Evolutionary conservation across 2,329 filamentous ascomycete genomes (phyloP).

Genomic region (Alternaria triticina): DNA sequence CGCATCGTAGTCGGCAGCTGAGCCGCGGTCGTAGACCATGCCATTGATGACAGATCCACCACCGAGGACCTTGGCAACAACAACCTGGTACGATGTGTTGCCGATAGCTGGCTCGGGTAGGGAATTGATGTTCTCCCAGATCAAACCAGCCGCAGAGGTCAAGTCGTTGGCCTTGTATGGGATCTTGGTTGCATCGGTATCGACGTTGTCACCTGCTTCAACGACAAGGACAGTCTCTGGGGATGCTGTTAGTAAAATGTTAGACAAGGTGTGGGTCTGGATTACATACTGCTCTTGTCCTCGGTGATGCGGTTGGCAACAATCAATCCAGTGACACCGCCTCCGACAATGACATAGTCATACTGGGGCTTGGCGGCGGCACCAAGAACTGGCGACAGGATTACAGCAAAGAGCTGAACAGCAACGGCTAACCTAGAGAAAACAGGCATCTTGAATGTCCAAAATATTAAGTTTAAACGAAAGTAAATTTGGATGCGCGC

Average conservation of each 20-base stretch:
- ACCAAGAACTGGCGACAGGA: conserved; percentile 26
- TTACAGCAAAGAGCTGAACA: conserved; percentile 30
- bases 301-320: conserved; percentile 38
- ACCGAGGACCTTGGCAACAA: conserved; percentile 36
- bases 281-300: conserved; percentile 26
- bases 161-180: conserved; percentile 36
- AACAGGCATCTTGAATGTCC: conserved; percentile 27
- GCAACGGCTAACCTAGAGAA: conserved; percentile 36
- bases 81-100: conserved; percentile 27
- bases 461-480: conserved; percentile 21
- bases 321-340: conserved; percentile 37
- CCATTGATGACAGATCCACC: conserved; percentile 44
- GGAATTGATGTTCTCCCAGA: conserved; percentile 29
- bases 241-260: conserved; percentile 1
- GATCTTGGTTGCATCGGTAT: conserved; percentile 30
- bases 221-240: conserved; percentile 36
- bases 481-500: conserved; percentile 10
- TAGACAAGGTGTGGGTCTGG: no score
- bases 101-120: conserved; percentile 30
- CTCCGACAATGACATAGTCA: conserved; percentile 44
- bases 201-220: conserved; percentile 33
- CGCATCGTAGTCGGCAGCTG: conserved; percentile 53
- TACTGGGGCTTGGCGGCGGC: conserved; percentile 20
- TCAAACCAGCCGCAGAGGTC: conserved; percentile 24
- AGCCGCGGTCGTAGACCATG: conserved; percentile 46